These are phyloP conservation scores for Populus simonii DNA, from an alignment of 345 rosid genomes.

Conservation along the genomic window DNA sequence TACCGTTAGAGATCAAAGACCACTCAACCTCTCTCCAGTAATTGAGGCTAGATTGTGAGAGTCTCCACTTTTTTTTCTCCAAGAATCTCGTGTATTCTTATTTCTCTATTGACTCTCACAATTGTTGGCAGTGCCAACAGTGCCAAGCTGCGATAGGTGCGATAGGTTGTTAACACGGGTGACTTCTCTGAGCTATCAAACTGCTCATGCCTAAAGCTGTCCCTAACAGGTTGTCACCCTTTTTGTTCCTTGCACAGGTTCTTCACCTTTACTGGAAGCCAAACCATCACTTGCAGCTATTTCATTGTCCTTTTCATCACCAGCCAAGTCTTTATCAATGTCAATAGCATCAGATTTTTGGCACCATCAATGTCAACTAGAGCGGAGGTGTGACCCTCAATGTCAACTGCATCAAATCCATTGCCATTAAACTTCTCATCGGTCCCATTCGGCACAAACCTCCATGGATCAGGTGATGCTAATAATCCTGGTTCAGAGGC, in stretches of 20 bases:
- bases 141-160: no score
- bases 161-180: no score
- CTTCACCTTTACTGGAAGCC: conserved; percentile 12
- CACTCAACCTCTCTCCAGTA: background rate
- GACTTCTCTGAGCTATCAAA: conserved; percentile 45
- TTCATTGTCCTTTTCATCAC: conserved; percentile 55
- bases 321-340: conserved; percentile 50
- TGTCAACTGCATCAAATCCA: conserved; percentile 17
- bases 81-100: no score
- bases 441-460: conserved; percentile 29
- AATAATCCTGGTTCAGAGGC: conserved; percentile 34
- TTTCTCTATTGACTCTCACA: no score
- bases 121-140: no score
- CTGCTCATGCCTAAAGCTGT: conserved; percentile 42
- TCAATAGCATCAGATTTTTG: conserved; percentile 44
- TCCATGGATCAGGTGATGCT: conserved; percentile 30
- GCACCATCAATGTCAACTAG: conserved; percentile 18
- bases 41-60: no score
- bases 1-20: background rate
- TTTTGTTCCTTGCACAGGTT: conserved; percentile 31
- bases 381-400: no score
- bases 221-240: conserved; percentile 36
- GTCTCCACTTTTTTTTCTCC: background rate
- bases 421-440: conserved; percentile 45
- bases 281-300: conserved; percentile 24